These are phyloP conservation scores for Globomyces pollinis-pini DNA, from an alignment of 192 early-diverging fungal species.

Conservation along the genomic window DNA sequence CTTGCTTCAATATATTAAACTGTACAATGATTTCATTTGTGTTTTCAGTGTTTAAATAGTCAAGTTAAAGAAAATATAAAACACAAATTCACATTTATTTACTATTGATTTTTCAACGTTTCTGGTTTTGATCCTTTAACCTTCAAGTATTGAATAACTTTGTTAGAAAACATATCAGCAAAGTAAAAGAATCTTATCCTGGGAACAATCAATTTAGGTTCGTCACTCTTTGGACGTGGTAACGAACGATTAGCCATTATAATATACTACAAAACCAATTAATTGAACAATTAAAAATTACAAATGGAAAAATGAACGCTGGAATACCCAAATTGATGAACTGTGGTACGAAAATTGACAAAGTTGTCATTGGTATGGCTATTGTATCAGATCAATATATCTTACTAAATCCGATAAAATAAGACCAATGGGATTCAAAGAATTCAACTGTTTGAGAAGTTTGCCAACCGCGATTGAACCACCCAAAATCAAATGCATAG, in stretches of 20 bases:
- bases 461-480: conserved; percentile 36
- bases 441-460: conserved; percentile 43
- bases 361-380: not conserved
- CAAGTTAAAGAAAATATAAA: too few species aligned
- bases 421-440: conserved; percentile 51
- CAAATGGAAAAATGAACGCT: conserved; percentile 1
- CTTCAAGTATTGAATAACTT: too few species aligned
- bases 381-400: not conserved
- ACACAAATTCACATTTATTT: too few species aligned
- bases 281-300: not conserved
- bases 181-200: too few species aligned
- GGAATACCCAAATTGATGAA: not conserved
- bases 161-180: too few species aligned
- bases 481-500: conserved; percentile 50
- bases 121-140: too few species aligned
- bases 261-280: conserved; percentile 3
- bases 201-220: too few species aligned
- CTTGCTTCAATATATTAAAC: too few species aligned
- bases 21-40: too few species aligned
- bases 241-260: conserved; percentile 6
- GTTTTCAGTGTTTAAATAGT: too few species aligned
- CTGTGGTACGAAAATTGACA: not conserved
- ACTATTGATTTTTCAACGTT: too few species aligned
- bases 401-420: conserved; percentile 58
- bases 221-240: too few species aligned